phyloP scores from a whole-genome alignment of 305 asterid species.

The Withania somnifera region DNA sequence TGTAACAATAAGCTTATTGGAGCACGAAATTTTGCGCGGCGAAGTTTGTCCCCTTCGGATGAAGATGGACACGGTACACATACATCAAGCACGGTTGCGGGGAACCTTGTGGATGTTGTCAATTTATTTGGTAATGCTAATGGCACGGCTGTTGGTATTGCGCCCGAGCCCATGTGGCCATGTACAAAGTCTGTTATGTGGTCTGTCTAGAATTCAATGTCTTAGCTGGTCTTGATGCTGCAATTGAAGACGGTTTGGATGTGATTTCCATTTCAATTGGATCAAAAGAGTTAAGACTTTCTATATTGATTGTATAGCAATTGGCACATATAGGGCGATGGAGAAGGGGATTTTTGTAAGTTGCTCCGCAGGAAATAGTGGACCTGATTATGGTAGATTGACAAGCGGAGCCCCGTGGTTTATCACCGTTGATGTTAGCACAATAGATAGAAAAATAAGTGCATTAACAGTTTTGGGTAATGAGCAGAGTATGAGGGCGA shows the following conservation, averaged over 20 bases:
- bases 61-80: slow-evolving; percentile 81
- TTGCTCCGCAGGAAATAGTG: slow-evolving; percentile 74
- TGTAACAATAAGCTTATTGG: slow-evolving; percentile 57
- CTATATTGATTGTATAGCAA: slow-evolving; percentile 40
- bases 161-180: slow-evolving; percentile 72
- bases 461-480: slow-evolving; percentile 52
- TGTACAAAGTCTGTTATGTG: slow-evolving; percentile 55
- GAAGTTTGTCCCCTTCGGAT: slow-evolving; percentile 47
- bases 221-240: slow-evolving; percentile 74
- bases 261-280: slow-evolving; percentile 75
- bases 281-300: background rate
- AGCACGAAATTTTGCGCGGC: slow-evolving; percentile 62
- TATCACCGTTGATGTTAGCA: slow-evolving; percentile 66
- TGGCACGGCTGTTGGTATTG: slow-evolving; percentile 78
- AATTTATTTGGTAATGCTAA: slow-evolving; percentile 54
- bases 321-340: slow-evolving; percentile 67
- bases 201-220: slow-evolving; percentile 67
- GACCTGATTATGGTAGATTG: slow-evolving; percentile 38
- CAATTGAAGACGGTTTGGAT: slow-evolving; percentile 77
- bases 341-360: slow-evolving; percentile 60
- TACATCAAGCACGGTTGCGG: slow-evolving; percentile 71
- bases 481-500: slow-evolving; percentile 59
- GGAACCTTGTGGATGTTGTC: slow-evolving; percentile 43
- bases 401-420: slow-evolving; percentile 78
- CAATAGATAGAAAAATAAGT: slow-evolving; percentile 50